These are phyloP conservation scores for Beauveria asiatica DNA, from an alignment of 2,329 filamentous ascomycete species.

Conservation along the genomic window DNA sequence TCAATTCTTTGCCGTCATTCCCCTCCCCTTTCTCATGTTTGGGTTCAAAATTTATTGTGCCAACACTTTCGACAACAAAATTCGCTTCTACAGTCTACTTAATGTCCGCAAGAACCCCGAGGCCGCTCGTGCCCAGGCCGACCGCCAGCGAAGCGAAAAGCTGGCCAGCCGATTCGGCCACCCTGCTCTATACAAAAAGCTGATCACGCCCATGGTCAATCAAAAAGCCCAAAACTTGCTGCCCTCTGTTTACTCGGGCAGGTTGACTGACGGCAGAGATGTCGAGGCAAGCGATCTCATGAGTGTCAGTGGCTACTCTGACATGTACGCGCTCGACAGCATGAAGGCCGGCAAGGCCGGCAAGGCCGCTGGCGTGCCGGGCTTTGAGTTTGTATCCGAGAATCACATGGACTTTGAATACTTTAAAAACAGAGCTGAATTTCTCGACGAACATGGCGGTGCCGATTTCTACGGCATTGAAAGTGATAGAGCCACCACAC, in stretches of 20 bases:
- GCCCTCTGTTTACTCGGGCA: conserved; percentile 76
- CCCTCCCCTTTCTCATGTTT: conserved; percentile 69
- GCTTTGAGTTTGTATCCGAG: conserved; percentile 87
- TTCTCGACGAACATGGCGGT: conserved; percentile 78
- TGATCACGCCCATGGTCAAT: conserved; percentile 93
- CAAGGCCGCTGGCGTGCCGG: conserved; percentile 44
- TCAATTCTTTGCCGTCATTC: conserved; percentile 60
- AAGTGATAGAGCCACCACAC: conserved; percentile 29
- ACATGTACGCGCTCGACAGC: conserved; percentile 70
- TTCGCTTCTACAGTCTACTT: conserved; percentile 70
- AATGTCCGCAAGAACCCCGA: conserved; percentile 42
- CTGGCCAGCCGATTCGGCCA: conserved; percentile 78
- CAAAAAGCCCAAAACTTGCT: conserved; percentile 82
- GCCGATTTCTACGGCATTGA: conserved; percentile 60
- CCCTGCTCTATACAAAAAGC: conserved; percentile 77
- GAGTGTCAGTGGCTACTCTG: conserved; percentile 66
- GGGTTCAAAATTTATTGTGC: conserved; percentile 83
- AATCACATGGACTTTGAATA: conserved; percentile 81
- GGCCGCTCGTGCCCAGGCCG: conserved; percentile 40
- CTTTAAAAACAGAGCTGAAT: conserved; percentile 84
- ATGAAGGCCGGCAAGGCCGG: conserved; percentile 55
- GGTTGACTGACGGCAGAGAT: conserved; percentile 59
- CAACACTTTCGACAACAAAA: conserved; percentile 64
- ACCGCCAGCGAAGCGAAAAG: conserved; percentile 53
- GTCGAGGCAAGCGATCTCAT: conserved; percentile 46